phyloP scores from a whole-genome alignment of 768 basidiomycete species.

The Suillus plorans region DNA sequence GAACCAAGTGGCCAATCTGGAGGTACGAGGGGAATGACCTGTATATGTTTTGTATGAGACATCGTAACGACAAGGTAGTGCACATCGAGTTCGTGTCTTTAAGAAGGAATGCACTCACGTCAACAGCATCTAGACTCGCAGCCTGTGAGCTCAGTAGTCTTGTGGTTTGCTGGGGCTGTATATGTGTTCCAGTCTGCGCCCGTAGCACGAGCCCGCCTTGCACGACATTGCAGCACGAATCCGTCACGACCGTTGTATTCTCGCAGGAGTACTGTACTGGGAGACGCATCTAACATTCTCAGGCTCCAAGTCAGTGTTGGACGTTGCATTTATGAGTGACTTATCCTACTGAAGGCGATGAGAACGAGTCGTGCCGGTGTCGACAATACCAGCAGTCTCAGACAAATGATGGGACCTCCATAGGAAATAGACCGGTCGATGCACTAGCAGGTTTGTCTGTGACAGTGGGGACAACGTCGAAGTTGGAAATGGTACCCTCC shows the following conservation, averaged over 20 bases:
- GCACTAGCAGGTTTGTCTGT: too few relatives aligned
- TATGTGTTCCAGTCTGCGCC: slow-evolving; percentile 69
- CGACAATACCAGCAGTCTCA: too few relatives aligned
- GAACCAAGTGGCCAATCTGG: slow-evolving; percentile 71
- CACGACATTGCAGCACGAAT: slow-evolving; percentile 66
- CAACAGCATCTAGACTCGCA: slow-evolving; percentile 70
- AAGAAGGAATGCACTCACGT: slow-evolving; percentile 49
- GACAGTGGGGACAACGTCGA: too few relatives aligned
- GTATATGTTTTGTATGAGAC: neutral
- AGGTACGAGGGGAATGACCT: slow-evolving; percentile 71
- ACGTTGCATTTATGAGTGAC: too few relatives aligned
- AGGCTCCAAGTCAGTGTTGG: too few relatives aligned
- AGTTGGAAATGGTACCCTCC: too few relatives aligned
- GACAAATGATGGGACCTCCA: too few relatives aligned
- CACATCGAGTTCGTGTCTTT: neutral
- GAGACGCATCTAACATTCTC: slow-evolving; percentile 15
- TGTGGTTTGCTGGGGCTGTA: slow-evolving; percentile 62
- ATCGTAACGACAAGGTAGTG: neutral
- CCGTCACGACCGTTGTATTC: slow-evolving; percentile 54
- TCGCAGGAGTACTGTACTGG: slow-evolving; percentile 60
- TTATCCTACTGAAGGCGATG: too few relatives aligned
- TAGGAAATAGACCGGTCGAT: too few relatives aligned
- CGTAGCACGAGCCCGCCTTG: slow-evolving; percentile 65
- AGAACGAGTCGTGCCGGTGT: too few relatives aligned
- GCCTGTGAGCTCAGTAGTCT: slow-evolving; percentile 79